Conservation (phyloP, 2,329 filamentous ascomycete genomes). For the Dothistroma septosporum region DNA sequence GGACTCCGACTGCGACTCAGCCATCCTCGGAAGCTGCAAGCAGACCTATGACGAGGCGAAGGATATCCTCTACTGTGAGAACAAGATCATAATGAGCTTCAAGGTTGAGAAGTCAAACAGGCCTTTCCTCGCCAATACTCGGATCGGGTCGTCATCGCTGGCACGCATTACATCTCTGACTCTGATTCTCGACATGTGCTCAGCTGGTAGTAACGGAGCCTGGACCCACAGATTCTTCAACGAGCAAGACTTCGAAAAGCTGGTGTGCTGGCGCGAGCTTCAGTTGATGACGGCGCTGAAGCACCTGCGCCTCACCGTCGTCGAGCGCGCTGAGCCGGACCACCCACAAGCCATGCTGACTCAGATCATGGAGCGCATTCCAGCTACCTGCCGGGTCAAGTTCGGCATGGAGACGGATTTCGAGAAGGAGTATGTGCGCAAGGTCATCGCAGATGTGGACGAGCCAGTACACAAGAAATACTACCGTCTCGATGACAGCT, state of each 20-base stretch:
- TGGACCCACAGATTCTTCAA: neutral
- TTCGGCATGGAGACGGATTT: conserved; percentile 11
- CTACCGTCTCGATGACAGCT: neutral
- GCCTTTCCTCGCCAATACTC: conserved; percentile 1
- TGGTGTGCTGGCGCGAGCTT: conserved; percentile 15
- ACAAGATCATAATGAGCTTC: conserved; percentile 17
- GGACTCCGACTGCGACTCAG: conserved; percentile 6
- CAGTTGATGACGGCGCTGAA: conserved; percentile 16
- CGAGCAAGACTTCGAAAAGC: neutral
- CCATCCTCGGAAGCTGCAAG: conserved; percentile 33
- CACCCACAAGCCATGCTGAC: conserved; percentile 12
- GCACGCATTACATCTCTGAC: conserved; percentile 13
- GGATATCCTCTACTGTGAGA: conserved; percentile 36
- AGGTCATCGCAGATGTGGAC: conserved; percentile 7
- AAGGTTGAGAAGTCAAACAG: conserved; percentile 5
- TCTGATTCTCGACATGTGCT: conserved; percentile 8
- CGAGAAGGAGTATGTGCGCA: conserved; percentile 16
- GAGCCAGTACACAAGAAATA: neutral
- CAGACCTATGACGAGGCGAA: conserved; percentile 37
- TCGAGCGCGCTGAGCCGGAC: conserved; percentile 9
- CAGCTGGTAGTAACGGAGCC: neutral
- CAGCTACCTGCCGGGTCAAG: conserved; percentile 12
- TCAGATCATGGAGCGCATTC: conserved; percentile 25
- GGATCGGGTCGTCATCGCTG: neutral
- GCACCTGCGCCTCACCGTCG: conserved; percentile 14